Conservation (phyloP, 768 basidiomycete species). For the Lenzites betulinus region DNA sequence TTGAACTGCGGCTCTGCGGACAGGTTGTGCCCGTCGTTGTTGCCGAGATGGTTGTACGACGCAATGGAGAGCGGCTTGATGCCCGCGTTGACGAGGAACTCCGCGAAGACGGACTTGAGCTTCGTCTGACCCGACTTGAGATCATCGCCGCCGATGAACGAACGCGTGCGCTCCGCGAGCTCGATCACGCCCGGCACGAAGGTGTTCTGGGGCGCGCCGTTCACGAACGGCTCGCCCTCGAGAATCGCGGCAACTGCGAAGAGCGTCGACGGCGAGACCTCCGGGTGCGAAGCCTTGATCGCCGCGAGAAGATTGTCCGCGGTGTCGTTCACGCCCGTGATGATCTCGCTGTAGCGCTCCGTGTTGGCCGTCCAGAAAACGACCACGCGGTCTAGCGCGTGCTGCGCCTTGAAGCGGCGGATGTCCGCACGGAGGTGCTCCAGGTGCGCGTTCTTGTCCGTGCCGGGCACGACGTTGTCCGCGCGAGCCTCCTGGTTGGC, state of each 20-base stretch:
- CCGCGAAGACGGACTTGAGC: conserved; percentile 94
- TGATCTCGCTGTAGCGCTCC: conserved; percentile 94
- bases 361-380: conserved; percentile 99
- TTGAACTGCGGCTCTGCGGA: conserved; percentile 91
- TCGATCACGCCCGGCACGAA: conserved; percentile 95
- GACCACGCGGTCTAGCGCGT: conserved; percentile 83
- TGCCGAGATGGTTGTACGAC: conserved; percentile 98
- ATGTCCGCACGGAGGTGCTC: conserved; percentile 93
- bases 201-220: conserved; percentile 98
- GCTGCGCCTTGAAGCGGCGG: conserved; percentile 83
- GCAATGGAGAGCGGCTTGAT: conserved; percentile 98
- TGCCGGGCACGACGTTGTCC: conserved; percentile 87
- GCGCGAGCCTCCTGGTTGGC: conserved; percentile 97
- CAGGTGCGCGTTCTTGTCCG: conserved; percentile 87
- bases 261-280: conserved; percentile 95
- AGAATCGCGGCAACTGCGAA: conserved; percentile 96
- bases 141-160: conserved; percentile 97
- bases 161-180: conserved; percentile 84
- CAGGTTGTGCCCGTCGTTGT: conserved; percentile 95
- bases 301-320: conserved; percentile 82
- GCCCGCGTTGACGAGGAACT: conserved; percentile 98
- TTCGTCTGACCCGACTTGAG: conserved; percentile 98
- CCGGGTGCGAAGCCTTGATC: conserved; percentile 83
- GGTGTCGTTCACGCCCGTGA: conserved; percentile 94
- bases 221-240: conserved; percentile 93